Percentiles rank a stretch among this genome's conserved stretches.
Conservation (phyloP, 306 rosid species). For the Quercus mongolica region DNA sequence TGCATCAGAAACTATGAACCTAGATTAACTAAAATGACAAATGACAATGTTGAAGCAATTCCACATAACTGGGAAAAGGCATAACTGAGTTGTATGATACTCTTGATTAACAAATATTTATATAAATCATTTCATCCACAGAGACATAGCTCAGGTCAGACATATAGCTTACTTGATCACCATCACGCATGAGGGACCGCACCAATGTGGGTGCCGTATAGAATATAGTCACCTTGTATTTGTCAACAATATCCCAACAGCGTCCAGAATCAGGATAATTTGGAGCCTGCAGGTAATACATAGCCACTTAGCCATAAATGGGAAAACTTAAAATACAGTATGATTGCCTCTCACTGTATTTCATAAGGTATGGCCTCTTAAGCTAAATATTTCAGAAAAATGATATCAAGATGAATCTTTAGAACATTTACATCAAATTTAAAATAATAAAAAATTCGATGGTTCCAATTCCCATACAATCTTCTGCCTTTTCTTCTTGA, state of each 20-base stretch:
- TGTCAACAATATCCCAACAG: conserved; percentile 97
- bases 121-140: conserved; percentile 11
- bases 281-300: conserved; percentile 67
- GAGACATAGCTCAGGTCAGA: not conserved
- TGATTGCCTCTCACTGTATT: not conserved
- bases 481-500: too few species aligned
- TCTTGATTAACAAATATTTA: not conserved
- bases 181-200: conserved; percentile 98
- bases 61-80: not conserved
- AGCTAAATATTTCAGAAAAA: not conserved
- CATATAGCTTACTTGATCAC: conserved; percentile 54
- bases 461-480: not conserved
- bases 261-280: conserved; percentile 95
- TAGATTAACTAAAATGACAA: not conserved
- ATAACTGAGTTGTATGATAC: not conserved
- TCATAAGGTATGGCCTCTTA: not conserved
- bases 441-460: too few species aligned
- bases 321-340: not conserved
- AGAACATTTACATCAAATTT: conserved; percentile 1
- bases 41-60: not conserved
- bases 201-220: conserved; percentile 98
- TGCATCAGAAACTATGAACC: not conserved
- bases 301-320: conserved; percentile 4
- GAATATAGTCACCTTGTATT: conserved; percentile 83
- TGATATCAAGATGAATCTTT: not conserved